Percentiles rank a stretch among this genome's conserved stretches.
Evolutionary conservation across 306 rosid species (phyloP).

Genomic region (Castanea crenata): DNA sequence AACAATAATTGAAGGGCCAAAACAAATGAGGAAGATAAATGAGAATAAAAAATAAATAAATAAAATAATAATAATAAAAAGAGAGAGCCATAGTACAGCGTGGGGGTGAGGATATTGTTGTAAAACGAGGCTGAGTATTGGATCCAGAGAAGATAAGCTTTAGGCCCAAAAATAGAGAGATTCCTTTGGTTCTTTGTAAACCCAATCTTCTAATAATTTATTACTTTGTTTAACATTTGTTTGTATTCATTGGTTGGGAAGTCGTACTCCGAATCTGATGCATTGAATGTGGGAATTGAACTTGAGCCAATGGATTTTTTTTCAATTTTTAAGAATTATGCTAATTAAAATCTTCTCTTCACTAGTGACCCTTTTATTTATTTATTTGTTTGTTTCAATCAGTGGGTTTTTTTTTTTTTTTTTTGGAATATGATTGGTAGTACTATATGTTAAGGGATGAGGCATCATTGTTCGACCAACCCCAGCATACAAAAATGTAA

Average conservation of each 20-base stretch:
- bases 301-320: conserved; percentile 22
- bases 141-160: conserved; percentile 59
- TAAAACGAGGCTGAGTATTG: conserved; percentile 49
- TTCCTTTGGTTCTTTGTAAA: conserved; percentile 30
- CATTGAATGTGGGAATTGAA: conserved; percentile 43
- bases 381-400: background rate
- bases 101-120: conserved; percentile 50
- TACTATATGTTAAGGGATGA: no score
- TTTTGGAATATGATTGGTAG: conserved; percentile 5
- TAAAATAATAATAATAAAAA: no score
- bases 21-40: background rate
- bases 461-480: no score
- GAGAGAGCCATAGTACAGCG: conserved; percentile 26
- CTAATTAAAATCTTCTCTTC: conserved; percentile 24
- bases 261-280: conserved; percentile 52
- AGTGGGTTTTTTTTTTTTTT: background rate
- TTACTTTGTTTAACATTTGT: background rate
- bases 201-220: conserved; percentile 3
- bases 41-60: background rate
- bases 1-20: conserved; percentile 41
- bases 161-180: conserved; percentile 37
- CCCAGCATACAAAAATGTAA: no score
- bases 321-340: background rate
- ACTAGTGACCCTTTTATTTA: conserved; percentile 30
- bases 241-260: conserved; percentile 34